phyloP scores from a whole-genome alignment of 1,284 basidiomycete genomes.

The Sporisorium exsertum region DNA sequence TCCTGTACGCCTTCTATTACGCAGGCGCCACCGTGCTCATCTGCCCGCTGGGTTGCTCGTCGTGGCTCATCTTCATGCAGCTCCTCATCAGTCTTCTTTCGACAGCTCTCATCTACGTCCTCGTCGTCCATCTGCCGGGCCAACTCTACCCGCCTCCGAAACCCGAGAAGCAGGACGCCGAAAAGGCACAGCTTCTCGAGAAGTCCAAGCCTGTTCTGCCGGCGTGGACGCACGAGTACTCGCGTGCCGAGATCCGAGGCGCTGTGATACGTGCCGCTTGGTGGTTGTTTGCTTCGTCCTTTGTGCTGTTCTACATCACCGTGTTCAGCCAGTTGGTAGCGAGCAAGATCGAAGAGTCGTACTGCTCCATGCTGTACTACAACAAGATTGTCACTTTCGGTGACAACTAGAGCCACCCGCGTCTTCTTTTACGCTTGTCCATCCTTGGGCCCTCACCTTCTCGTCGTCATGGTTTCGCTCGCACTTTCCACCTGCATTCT shows the following conservation, averaged over 20 bases:
- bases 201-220: conserved; percentile 9
- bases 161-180: conserved; percentile 23
- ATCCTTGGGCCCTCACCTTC: neutral
- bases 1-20: conserved; percentile 18
- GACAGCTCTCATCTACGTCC: conserved; percentile 22
- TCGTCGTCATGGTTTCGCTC: neutral
- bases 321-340: conserved; percentile 35
- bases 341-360: conserved; percentile 30
- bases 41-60: conserved; percentile 28
- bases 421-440: neutral
- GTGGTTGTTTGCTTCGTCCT: conserved; percentile 33
- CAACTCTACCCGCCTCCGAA: conserved; percentile 31
- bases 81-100: conserved; percentile 19
- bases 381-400: conserved; percentile 25
- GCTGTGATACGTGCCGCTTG: conserved; percentile 23
- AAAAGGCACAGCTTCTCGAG: conserved; percentile 17
- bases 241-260: conserved; percentile 21
- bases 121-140: conserved; percentile 20
- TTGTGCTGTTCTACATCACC: conserved; percentile 34
- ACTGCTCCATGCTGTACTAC: conserved; percentile 26
- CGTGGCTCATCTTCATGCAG: conserved; percentile 37
- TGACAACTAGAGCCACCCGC: neutral
- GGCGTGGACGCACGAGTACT: conserved; percentile 20
- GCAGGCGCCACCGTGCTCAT: conserved; percentile 24
- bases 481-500: neutral